phyloP scores from a whole-genome alignment of 768 basidiomycete genomes.

The Lactarius evosmus region DNA sequence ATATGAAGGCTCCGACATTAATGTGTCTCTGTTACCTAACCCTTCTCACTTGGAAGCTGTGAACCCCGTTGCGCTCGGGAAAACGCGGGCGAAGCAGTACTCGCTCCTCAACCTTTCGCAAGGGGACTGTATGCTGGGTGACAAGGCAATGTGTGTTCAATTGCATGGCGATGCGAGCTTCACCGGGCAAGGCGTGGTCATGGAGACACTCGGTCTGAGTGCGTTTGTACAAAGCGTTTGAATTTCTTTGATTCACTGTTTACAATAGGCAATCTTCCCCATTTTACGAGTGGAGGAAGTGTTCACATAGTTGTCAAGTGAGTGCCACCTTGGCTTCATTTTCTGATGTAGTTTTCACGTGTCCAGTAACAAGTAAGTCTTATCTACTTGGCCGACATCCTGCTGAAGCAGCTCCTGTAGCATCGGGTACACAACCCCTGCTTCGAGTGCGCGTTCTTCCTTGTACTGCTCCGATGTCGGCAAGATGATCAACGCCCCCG shows the following conservation, averaged over 20 bases:
- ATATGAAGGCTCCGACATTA: slow-evolving; percentile 55
- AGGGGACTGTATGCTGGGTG: slow-evolving; percentile 47
- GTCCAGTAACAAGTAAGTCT: slow-evolving; percentile 34
- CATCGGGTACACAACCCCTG: slow-evolving; percentile 91
- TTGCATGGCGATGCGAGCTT: slow-evolving; percentile 92
- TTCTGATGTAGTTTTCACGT: slow-evolving; percentile 10
- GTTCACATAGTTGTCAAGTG: slow-evolving; percentile 91
- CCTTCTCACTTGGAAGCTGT: slow-evolving; percentile 85
- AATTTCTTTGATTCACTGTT: background rate
- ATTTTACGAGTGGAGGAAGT: slow-evolving; percentile 88
- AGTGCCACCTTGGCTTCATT: slow-evolving; percentile 32
- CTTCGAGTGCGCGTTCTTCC: slow-evolving; percentile 78
- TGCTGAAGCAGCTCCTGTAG: slow-evolving; percentile 39
- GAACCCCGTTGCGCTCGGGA: slow-evolving; percentile 83
- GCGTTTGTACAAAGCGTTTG: slow-evolving; percentile 31
- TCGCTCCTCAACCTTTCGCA: slow-evolving; percentile 63
- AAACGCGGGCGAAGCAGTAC: slow-evolving; percentile 89
- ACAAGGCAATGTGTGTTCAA: slow-evolving; percentile 83
- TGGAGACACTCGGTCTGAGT: slow-evolving; percentile 86
- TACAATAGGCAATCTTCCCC: slow-evolving; percentile 72
- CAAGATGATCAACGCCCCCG: slow-evolving; percentile 87
- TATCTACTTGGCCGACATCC: background rate
- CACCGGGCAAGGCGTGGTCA: slow-evolving; percentile 85
- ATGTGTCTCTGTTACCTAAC: slow-evolving; percentile 76
- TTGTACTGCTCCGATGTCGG: slow-evolving; percentile 85